Base-by-base conservation (phyloP, 371 early-diverging fungal genomes). In the Lichtheimia ramosa region DNA sequence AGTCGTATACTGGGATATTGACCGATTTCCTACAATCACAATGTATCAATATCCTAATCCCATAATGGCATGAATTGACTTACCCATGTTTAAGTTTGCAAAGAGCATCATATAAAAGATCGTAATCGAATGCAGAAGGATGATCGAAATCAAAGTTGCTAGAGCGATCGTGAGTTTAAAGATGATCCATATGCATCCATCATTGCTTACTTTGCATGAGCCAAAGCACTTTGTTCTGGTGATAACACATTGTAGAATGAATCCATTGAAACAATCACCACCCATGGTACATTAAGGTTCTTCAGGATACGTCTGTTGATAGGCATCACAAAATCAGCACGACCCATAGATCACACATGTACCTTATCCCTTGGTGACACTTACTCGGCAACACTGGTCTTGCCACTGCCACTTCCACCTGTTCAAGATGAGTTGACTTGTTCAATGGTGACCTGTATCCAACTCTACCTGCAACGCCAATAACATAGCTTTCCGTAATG, bases 251-350 rank as follows among this genome's bases (percentile, higher is more conserved):
- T 94, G 80, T 97, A 97, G 69, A 95, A 97, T 4, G 93, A 92
- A 75, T 96, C 97, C 96, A 96, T 96, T 42, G 90, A 93, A 27
- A 96, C 56, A 39, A 96, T 83, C 3, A 93, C 89, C 3, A 95
- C 95, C 92, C 92, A 91, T 15, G 92, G 91, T 0, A 90, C 90
- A 62, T 89, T 87, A 56, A 92, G 65, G 53, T 85, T 84, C 61
- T 89, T 88, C 54, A 89, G 81, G 51, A 92, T 89, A 48, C 86
- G 79, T 48, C 86, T 85, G 15, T 46, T 42, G 15, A 42, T 21
- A 42, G 55, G 34, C 34, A 34, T 34, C 10, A 8, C 34, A 0
- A 2, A 34, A 34, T 34, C 34, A 34, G 28, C 28, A n/a, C n/a
- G 7, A 28, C 28, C 7, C 1, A 25, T 28, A 7, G 34, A 34